Conservation (phyloP, 148 eudicot genomes). For the Polygonum aviculare region DNA sequence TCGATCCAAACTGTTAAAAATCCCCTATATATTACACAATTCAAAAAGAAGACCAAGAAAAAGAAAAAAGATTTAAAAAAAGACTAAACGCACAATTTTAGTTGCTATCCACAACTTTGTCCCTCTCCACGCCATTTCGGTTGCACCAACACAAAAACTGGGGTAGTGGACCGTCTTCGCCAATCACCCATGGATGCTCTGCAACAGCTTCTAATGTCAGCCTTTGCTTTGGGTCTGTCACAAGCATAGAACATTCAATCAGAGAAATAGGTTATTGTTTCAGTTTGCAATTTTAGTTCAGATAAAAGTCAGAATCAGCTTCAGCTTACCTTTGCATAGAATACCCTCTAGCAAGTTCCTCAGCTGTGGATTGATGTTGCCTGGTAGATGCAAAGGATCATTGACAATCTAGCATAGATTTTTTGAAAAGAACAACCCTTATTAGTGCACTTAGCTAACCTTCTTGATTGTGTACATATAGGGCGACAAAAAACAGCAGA, state of each 20-base stretch:
- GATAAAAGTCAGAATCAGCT: background rate
- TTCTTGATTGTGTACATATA: no score
- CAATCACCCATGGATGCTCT: constrained; percentile 71
- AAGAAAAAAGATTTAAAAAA: background rate
- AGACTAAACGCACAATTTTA: background rate
- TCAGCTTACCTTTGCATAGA: constrained; percentile 75
- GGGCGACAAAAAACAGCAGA: background rate
- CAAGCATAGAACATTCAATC: background rate
- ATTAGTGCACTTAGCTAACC: background rate
- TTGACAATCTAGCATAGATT: constrained; percentile 46
- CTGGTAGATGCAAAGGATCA: constrained; percentile 55
- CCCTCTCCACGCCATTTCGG: constrained; percentile 24
- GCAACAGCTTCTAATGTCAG: constrained; percentile 58
- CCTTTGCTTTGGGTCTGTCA: constrained; percentile 68
- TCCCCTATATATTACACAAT: background rate
- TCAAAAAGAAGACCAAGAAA: background rate
- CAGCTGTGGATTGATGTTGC: constrained; percentile 44
- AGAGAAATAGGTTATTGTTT: background rate
- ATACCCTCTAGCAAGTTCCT: constrained; percentile 70
- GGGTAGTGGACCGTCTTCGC: constrained; percentile 77
- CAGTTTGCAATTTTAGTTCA: background rate
- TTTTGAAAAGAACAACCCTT: background rate
- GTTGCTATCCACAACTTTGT: background rate
- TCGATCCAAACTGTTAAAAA: background rate
- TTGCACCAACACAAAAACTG: constrained; percentile 80